Percentiles rank a stretch among this genome's conserved stretches.
Conservation (phyloP, 176 grass and related monocot genomes). For the Juncus inflexus region DNA sequence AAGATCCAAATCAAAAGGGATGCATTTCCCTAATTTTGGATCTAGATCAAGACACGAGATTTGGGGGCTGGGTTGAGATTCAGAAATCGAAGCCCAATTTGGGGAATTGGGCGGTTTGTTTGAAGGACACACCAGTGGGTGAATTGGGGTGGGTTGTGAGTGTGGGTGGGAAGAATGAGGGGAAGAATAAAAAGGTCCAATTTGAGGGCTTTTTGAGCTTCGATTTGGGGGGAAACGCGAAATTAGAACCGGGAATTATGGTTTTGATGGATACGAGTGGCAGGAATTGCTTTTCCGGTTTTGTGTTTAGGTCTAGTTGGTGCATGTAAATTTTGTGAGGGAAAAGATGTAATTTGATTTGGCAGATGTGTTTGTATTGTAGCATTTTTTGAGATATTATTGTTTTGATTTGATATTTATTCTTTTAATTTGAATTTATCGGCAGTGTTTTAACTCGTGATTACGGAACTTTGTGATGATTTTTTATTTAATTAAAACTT, state of each 20-base stretch:
- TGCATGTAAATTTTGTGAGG: constrained; percentile 34
- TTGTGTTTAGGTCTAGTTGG: constrained; percentile 65
- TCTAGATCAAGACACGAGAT: constrained; percentile 69
- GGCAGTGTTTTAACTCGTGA: too few relatives aligned
- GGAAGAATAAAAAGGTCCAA: constrained; percentile 35
- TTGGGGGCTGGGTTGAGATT: constrained; percentile 66
- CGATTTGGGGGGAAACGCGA: constrained; percentile 59
- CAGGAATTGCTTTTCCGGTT: constrained; percentile 28
- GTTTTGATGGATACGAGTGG: constrained; percentile 40
- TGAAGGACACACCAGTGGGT: constrained; percentile 53
- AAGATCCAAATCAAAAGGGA: constrained; percentile 43
- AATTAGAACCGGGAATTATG: constrained; percentile 49
- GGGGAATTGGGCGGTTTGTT: constrained; percentile 45
- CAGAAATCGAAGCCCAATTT: constrained; percentile 34
- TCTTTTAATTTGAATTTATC: too few relatives aligned
- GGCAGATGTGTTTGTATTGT: too few relatives aligned
- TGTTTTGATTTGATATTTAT: too few relatives aligned
- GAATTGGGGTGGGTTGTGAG: constrained; percentile 61
- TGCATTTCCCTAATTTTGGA: constrained; percentile 49
- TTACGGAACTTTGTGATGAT: too few relatives aligned
- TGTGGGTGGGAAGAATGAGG: constrained; percentile 46
- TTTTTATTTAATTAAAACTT: too few relatives aligned
- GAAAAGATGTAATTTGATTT: background rate
- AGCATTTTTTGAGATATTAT: too few relatives aligned
- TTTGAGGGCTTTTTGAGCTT: constrained; percentile 68